Conservation (phyloP, 768 basidiomycete species). For the Serendipita indica region DNA sequence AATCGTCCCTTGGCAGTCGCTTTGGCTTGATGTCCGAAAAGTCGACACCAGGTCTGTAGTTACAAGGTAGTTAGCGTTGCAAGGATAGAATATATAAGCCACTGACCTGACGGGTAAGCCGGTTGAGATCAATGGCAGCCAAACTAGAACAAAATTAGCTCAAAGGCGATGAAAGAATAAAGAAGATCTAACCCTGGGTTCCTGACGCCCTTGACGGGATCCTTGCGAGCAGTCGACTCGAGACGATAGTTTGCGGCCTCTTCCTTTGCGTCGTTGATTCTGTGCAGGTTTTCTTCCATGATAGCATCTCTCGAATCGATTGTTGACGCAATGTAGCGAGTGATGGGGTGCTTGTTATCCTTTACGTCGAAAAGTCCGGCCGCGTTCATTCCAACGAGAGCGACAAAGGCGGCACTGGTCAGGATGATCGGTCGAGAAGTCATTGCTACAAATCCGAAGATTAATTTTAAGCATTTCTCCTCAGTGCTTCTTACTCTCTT, state of each 20-base stretch:
- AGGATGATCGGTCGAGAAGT: neutral
- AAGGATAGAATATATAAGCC: too few relatives aligned
- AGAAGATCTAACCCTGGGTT: neutral
- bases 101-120: neutral
- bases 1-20: neutral
- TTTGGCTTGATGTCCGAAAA: constrained; percentile 7
- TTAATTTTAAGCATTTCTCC: neutral
- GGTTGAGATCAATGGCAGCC: neutral
- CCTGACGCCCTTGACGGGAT: neutral
- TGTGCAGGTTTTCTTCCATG: neutral
- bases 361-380: neutral
- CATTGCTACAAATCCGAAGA: neutral
- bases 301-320: neutral
- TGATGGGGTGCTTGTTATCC: neutral
- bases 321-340: neutral
- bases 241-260: constrained; percentile 6
- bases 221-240: neutral
- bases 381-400: neutral
- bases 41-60: neutral
- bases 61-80: too few relatives aligned
- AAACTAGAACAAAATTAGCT: neutral
- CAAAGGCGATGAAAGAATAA: neutral
- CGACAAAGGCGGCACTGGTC: neutral
- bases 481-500: neutral
- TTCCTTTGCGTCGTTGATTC: neutral